Base-by-base conservation (phyloP, 2,329 filamentous ascomycete species). In the Aspergillus vadensis region DNA sequence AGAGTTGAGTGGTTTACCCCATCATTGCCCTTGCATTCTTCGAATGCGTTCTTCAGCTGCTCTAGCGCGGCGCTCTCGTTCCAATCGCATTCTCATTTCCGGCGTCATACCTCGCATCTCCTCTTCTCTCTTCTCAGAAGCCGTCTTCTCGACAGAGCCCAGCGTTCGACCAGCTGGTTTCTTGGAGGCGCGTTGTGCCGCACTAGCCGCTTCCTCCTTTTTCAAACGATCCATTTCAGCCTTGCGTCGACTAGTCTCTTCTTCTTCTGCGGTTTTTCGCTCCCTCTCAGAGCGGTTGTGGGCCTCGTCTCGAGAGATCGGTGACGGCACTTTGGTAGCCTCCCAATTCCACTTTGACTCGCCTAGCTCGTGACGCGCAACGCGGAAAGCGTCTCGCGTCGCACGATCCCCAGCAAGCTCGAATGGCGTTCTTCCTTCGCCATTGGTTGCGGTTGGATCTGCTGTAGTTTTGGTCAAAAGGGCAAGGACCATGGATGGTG, bases 371-470 rank as follows among this genome's bases (percentile, higher is more conserved):
- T 86, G 84, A 6, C 95, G 89, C 4, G 92, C 92, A 2, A 97
- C 86, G 2, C 95, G 90, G 79, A 99, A 99, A 0, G 93, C 91
- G 72, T 98, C 93, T 1, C 94, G 87, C 0, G 93, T 97, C 2
- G 88, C 78, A 4, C 92, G 86, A 73, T 98, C 92, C 44, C 94
- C 92, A 0, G 91, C 87, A 1, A 99, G 84, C 58, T 96, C 92
- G 73, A 96, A 98, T 0, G 95, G 78, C 0, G 91, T 90, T 74
- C 90, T 92, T n/a, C 89, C 90, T 63, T 97, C 92, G 3, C 75
- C 80, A 70, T 90, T 97, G 25, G 76, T 75, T 1, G 88, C 58
- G 0, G 87, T 88, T 0, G 95, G 95, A 69, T 97, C 86, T 1
- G 92, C 90, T 1, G 83, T 83, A 3, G 83, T 89, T 75, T 94